Evolutionary conservation across 257 asterid species (phyloP), one percentile per base, ranked within the genome.

Genomic region (Cynanchum wilfordii): DNA sequence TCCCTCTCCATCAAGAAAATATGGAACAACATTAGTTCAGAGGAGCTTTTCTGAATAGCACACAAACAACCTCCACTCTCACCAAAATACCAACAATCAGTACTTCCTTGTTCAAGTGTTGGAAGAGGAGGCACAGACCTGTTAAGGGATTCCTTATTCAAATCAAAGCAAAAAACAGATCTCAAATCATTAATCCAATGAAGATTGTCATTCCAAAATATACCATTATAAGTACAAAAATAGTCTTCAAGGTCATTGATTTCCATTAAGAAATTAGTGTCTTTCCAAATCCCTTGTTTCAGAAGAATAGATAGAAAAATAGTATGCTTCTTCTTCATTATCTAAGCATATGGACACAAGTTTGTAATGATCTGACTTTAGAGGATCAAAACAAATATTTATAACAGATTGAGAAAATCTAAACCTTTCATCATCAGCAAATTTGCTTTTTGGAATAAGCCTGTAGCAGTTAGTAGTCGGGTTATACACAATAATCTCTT

Each of bases 311-410:
- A 62, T 36, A 11, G 9, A 16, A 47, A 76, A 75, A 13, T 63
- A 5, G n/a, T 65, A 49, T 1, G 13, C 12, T 38, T 13, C 25
- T 7, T 58, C 15, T 12, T 42, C 22, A 12, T 16, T 29, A 17
- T 44, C 40, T 17, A 19, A 29, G 70, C 79, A 75, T 5, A 72
- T 45, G 33, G 63, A 72, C 0, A 76, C 33, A 16, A 79, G 36
- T 38, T 24, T 76, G 60, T 66, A 76, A 17, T 62, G 29, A 60
- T 79, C 76, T 5, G 78, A 72, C 2, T 66, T 66, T 3, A 62
- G 8, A 0, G 76, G 78, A 52, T 79, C 76, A 62, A 72, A 79
- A 10, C 50, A 72, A 49, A 76, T 50, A 68, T 75, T 72, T 15
- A 79, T n/a, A 27, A 5, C 13, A 17, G 54, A 55, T 10, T n/a